Percentiles rank a stretch among this genome's conserved stretches.
These are phyloP conservation scores for Beauveria caledonica DNA, from an alignment of 2,329 filamentous ascomycete species.

Conservation along the genomic window DNA sequence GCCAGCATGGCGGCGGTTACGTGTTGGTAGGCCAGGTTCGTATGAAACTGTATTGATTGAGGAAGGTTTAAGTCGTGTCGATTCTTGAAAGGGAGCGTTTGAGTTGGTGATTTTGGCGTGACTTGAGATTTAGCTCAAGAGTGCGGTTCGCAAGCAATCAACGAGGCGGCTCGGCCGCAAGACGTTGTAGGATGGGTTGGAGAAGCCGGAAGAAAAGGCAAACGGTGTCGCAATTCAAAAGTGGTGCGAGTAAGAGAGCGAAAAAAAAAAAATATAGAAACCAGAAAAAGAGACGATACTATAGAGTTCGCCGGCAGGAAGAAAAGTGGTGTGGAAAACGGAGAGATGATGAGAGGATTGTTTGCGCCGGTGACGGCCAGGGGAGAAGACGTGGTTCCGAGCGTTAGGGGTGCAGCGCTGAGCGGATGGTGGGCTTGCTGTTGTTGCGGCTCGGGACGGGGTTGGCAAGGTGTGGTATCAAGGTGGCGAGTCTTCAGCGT, in stretches of 20 bases:
- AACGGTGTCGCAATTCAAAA: neutral
- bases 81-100: neutral
- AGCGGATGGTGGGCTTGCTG: neutral
- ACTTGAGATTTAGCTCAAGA: neutral
- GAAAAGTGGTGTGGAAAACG: neutral
- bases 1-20: conserved; percentile 53
- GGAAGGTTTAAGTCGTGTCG: neutral
- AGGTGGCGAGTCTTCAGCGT: neutral
- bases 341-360: neutral
- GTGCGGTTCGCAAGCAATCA: neutral
- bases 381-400: neutral
- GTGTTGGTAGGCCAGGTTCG: neutral
- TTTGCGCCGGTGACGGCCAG: neutral
- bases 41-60: neutral
- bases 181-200: neutral
- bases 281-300: neutral
- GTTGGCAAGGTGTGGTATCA: neutral
- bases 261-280: neutral
- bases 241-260: neutral
- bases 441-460: neutral
- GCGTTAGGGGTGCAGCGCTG: neutral
- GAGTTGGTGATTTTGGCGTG: neutral
- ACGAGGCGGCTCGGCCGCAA: neutral
- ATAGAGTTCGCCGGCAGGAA: neutral
- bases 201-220: neutral